These are phyloP conservation scores for Paramecium tetraurelia DNA, from an alignment of 73 alveolate genomes.

Conservation along the genomic window DNA sequence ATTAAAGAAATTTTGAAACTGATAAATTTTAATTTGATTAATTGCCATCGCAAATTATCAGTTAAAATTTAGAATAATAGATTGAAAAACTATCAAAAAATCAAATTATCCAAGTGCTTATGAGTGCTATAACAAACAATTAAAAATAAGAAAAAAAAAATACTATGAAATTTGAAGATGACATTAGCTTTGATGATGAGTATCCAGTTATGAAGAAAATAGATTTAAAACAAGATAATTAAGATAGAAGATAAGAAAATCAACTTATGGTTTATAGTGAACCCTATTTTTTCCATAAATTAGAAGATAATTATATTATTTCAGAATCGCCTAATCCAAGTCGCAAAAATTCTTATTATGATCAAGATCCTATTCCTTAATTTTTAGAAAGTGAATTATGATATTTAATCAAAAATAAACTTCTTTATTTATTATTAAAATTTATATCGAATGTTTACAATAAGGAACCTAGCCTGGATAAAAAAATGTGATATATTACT, in stretches of 20 bases:
- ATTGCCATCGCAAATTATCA: not conserved
- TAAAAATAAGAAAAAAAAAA: not conserved
- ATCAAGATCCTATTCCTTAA: not conserved
- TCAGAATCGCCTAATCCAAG: not conserved
- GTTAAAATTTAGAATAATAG: not conserved
- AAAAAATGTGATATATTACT: not conserved
- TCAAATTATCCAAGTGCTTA: not conserved
- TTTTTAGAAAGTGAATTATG: constrained; percentile 5
- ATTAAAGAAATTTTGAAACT: not conserved
- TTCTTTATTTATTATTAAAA: not conserved
- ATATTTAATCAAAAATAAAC: not conserved
- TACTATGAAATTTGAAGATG: not conserved
- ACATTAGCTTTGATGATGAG: constrained; percentile 16
- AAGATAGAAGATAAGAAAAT: not conserved
- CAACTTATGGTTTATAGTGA: not conserved
- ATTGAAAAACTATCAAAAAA: not conserved
- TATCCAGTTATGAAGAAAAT: not conserved
- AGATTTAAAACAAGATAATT: not conserved
- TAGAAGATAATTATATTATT: constrained; percentile 4
- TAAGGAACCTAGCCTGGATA: not conserved
- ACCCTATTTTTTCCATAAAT: not conserved
- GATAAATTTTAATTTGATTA: not conserved
- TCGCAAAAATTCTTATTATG: not conserved
- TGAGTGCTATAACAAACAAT: not conserved
- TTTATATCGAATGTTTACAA: not conserved